A percentile compares a stretch with the other conserved stretches of the same genome.
These are phyloP conservation scores for Carex myosuroides DNA, from an alignment of 176 grass and related monocot species.

Conservation along the genomic window DNA sequence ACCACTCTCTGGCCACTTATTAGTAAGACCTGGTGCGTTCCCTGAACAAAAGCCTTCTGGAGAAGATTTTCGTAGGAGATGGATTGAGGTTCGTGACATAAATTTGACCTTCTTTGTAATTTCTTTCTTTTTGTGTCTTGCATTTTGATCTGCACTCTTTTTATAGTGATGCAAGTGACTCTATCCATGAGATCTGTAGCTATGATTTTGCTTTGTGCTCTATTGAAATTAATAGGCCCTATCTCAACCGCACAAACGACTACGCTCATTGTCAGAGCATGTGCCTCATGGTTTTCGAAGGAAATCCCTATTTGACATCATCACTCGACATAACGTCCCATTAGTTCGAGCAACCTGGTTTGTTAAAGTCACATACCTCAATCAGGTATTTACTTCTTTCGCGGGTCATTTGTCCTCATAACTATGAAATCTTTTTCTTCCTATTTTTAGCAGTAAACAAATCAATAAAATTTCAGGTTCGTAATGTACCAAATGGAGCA, in stretches of 20 bases:
- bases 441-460: slow-evolving; percentile 19
- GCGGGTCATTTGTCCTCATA: background rate
- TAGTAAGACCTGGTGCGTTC: slow-evolving; percentile 80
- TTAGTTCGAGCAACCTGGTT: slow-evolving; percentile 97
- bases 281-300: slow-evolving; percentile 98
- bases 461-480: slow-evolving; percentile 44
- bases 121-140: background rate
- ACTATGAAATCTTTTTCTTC: background rate
- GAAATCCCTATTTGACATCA: slow-evolving; percentile 92
- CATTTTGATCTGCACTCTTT: background rate
- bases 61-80: slow-evolving; percentile 82
- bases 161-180: background rate
- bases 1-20: slow-evolving; percentile 73
- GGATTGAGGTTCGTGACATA: slow-evolving; percentile 63
- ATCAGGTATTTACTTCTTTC: slow-evolving; percentile 62
- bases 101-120: background rate
- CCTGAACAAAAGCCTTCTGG: slow-evolving; percentile 86
- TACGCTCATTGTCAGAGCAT: slow-evolving; percentile 69
- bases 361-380: slow-evolving; percentile 98
- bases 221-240: slow-evolving; percentile 50
- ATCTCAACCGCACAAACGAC: slow-evolving; percentile 65
- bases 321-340: slow-evolving; percentile 79
- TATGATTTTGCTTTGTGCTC: slow-evolving; percentile 21
- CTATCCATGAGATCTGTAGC: background rate
- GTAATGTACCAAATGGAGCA: slow-evolving; percentile 48